A percentile compares a stretch with the other conserved stretches of the same genome.
These are phyloP conservation scores for Alternaria triticina DNA, from an alignment of 2,329 filamentous ascomycete species.

Conservation along the genomic window DNA sequence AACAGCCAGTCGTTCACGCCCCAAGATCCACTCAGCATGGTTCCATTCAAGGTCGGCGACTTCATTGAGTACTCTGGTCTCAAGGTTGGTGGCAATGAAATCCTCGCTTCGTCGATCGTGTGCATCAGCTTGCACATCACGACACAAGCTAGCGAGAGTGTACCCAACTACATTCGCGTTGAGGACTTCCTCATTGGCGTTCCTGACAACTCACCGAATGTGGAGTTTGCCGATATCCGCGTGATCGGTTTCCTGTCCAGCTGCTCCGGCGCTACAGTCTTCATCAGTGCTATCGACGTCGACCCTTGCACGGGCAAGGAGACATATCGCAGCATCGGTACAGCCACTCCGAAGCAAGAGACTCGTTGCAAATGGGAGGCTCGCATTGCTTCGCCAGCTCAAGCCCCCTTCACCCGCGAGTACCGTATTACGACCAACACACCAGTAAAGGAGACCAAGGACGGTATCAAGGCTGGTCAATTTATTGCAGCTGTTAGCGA, in stretches of 20 bases:
- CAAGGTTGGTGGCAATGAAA: slow-evolving; percentile 31
- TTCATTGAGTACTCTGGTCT: slow-evolving; percentile 52
- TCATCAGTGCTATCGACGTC: slow-evolving; percentile 51
- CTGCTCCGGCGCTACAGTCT: slow-evolving; percentile 39
- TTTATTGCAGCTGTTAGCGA: slow-evolving; percentile 52
- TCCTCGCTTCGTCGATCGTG: slow-evolving; percentile 48
- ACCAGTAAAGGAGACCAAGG: slow-evolving; percentile 45
- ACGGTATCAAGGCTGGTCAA: slow-evolving; percentile 51
- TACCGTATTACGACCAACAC: slow-evolving; percentile 48
- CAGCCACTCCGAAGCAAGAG: slow-evolving; percentile 38
- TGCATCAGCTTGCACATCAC: slow-evolving; percentile 52
- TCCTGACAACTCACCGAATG: slow-evolving; percentile 40
- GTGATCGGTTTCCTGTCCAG: slow-evolving; percentile 51
- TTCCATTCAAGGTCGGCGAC: slow-evolving; percentile 50
- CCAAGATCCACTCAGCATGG: slow-evolving; percentile 49
- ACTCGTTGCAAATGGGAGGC: slow-evolving; percentile 52
- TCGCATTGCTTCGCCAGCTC: slow-evolving; percentile 35
- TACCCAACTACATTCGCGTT: slow-evolving; percentile 51
- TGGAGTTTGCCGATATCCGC: slow-evolving; percentile 46
- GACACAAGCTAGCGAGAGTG: slow-evolving; percentile 24
- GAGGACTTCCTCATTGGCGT: slow-evolving; percentile 54
- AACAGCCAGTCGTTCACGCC: slow-evolving; percentile 41
- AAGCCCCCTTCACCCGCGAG: slow-evolving; percentile 50
- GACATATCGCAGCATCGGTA: slow-evolving; percentile 45
- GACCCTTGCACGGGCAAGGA: slow-evolving; percentile 53